Base-by-base conservation (phyloP, 176 grass and related monocot genomes). In the Rhipidocladum racemiflorum region DNA sequence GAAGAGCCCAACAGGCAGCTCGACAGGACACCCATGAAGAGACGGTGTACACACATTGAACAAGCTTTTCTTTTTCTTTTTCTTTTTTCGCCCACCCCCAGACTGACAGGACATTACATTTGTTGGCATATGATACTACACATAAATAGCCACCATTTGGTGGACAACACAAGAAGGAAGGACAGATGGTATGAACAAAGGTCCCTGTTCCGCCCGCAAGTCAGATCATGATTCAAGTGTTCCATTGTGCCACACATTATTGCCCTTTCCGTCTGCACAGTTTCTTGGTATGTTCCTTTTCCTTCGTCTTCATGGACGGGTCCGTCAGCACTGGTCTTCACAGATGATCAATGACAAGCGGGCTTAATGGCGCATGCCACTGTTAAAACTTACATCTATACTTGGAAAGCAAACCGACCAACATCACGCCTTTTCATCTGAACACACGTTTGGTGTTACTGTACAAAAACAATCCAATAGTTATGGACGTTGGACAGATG, bases 381-480 rank as follows among this genome's bases (percentile, higher is more conserved):
- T 73, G 70, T 68, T 60, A 72, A 36, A 28, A 40, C 49, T 75
- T 68, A 50, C 76, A 68, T 18, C 70, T 76, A 30, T 68, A 83
- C 54, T 60, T 17, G 50, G 79, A 70, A 60, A 83, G 64, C 81
- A 87, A 91, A 83, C 77, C 59, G 45, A 68, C 82, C 79, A 83
- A 89, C 71, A 91, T 76, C 86, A 73, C 63, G 61, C 24, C 8
- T 70, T 87, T 72, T 30, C 61, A 70, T 82, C 63, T 68, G 61
- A 83, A 80, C 62, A 90, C 72, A 75, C 75, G 63, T 56, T 82
- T 84, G 72, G 82, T 67, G 86, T 81, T 61, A 54, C 83, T 91
- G 81, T 91, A 91, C 92, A 94, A 86, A 91, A 94, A 86, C 57
- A 91, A 87, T 84, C 35, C 62, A 87, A 86, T 53, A 87, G 65